Evolutionary conservation across 78 protist species (phyloP).

Genomic region (Dictyostelium intermedium): DNA sequence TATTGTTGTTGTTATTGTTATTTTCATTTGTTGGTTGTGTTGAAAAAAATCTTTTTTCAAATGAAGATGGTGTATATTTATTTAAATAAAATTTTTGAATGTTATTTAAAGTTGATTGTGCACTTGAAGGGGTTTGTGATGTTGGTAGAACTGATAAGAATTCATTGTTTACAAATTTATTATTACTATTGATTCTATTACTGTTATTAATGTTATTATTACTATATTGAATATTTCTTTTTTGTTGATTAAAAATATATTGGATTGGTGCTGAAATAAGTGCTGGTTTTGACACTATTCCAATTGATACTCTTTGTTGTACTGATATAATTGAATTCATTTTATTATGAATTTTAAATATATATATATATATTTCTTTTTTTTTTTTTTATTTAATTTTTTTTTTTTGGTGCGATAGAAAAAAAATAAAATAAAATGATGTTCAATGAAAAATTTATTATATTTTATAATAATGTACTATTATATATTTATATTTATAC

Average conservation of each 20-base stretch:
- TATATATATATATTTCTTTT: background rate
- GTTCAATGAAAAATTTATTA: background rate
- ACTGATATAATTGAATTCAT: constrained; percentile 1
- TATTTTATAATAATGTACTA: too few relatives aligned
- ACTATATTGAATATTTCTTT: background rate
- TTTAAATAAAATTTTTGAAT: background rate
- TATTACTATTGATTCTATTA: background rate
- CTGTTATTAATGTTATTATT: background rate
- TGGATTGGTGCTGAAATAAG: background rate
- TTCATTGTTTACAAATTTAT: background rate
- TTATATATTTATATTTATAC: background rate
- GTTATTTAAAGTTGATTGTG: background rate
- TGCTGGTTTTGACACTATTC: background rate
- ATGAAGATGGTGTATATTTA: background rate
- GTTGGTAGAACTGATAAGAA: background rate
- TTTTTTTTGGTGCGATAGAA: background rate
- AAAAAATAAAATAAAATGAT: background rate
- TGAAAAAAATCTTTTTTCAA: background rate
- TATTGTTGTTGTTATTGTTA: background rate
- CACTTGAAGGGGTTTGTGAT: background rate
- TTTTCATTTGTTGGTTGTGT: background rate
- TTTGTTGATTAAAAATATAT: background rate
- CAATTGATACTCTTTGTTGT: background rate
- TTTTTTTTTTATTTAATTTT: background rate
- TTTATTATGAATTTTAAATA: too few relatives aligned